These are phyloP conservation scores for Tulasnella sp. DNA, from an alignment of 768 basidiomycete genomes.

Conservation along the genomic window DNA sequence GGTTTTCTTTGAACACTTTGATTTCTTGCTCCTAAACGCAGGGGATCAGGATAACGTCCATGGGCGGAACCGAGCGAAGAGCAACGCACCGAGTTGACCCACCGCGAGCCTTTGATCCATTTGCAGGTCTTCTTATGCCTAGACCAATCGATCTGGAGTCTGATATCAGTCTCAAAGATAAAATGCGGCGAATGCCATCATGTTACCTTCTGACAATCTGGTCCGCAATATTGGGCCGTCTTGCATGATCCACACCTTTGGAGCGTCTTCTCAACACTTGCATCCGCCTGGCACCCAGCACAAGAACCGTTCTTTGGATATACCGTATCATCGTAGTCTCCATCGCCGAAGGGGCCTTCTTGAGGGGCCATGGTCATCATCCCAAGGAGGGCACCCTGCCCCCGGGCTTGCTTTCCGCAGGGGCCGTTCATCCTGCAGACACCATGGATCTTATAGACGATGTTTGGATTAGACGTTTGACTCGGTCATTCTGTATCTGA, in stretches of 20 bases:
- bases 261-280: constrained; percentile 14
- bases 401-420: background rate
- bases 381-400: background rate
- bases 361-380: constrained; percentile 3
- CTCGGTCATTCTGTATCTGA: background rate
- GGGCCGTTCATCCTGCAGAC: constrained; percentile 5
- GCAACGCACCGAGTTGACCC: background rate
- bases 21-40: background rate
- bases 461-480: too few species aligned
- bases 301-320: constrained; percentile 19
- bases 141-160: background rate
- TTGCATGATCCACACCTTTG: constrained; percentile 7
- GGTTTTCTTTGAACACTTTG: background rate
- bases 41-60: background rate
- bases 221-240: background rate
- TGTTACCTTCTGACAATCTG: constrained; percentile 5
- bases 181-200: background rate
- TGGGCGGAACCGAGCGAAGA: background rate
- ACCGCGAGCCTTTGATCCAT: constrained; percentile 19
- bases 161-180: background rate
- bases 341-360: background rate
- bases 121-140: constrained; percentile 23
- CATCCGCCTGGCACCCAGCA: constrained; percentile 10
- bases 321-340: background rate
- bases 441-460: background rate